These are phyloP conservation scores for Blastocystis sp. DNA, from an alignment of 352 stramenopile genomes.

Conservation along the genomic window DNA sequence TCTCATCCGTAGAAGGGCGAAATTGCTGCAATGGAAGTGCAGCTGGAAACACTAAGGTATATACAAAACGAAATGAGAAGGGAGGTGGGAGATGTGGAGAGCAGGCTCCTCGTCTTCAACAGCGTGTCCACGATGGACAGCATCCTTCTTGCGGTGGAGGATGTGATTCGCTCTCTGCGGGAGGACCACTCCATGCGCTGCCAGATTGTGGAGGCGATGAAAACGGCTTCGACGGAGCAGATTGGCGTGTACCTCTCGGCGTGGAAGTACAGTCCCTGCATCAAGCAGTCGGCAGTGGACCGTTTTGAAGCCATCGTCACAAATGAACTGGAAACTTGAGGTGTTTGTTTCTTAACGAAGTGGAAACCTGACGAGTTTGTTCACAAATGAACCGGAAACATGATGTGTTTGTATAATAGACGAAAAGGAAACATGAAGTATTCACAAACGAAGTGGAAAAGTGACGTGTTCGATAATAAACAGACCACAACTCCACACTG, in stretches of 20 bases:
- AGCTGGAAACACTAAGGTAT: not conserved
- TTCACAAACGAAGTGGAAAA: too few relatives aligned
- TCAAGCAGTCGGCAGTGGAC: not conserved
- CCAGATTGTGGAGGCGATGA: not conserved
- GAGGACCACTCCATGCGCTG: not conserved
- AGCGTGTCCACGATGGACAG: conserved; percentile 16
- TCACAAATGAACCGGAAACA: too few relatives aligned
- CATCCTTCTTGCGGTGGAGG: not conserved
- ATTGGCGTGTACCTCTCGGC: conserved; percentile 35
- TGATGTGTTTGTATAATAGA: too few relatives aligned
- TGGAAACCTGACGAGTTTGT: too few relatives aligned
- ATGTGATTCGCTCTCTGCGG: not conserved
- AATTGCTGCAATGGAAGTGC: not conserved
- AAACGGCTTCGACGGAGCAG: not conserved
- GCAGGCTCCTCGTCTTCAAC: not conserved
- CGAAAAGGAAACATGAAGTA: too few relatives aligned
- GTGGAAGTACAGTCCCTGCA: conserved; percentile 28
- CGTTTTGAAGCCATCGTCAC: not conserved
- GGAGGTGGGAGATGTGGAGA: not conserved
- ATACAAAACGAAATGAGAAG: not conserved
- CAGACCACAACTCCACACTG: too few relatives aligned
- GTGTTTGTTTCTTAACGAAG: not conserved
- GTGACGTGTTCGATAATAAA: too few relatives aligned
- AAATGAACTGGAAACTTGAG: not conserved
- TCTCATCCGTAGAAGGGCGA: not conserved